Base-by-base conservation (phyloP, 345 rosid species). In the Combretum micranthum region DNA sequence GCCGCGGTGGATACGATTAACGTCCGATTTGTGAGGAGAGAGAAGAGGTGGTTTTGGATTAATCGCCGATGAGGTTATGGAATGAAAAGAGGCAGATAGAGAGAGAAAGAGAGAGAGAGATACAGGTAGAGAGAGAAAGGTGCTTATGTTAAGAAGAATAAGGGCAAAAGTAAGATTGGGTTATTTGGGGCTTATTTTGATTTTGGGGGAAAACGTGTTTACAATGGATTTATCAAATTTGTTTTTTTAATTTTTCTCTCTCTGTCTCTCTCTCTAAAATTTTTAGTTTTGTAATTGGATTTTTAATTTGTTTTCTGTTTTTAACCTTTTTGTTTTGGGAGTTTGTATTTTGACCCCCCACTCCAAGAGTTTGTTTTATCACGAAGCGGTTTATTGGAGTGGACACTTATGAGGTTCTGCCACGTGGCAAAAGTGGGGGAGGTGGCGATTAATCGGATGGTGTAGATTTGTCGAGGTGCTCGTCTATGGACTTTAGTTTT, bases 61-160 rank as follows among this genome's bases (percentile, higher is more conserved):
- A 78, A 79, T 79, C 86, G 92, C 76, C 83, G 85, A 80, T 64
- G 69, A 39, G 22, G 62, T 53, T 54, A 56, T 44, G 63, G 49
- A 55, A 15, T 39, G 17, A 42, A 15, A 42, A 15, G 50, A 12
- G 21, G 16, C 47, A 32, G 5, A 3, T 14, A 53, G 58, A 58
- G 57, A 43, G 55, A 64, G 56, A 50, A 60, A 19, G 44, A 21
- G 17, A 4, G 14, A 21, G 55, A 50, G 37, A 23, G 59, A n/a
- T n/a, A n/a, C 47, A 32, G 5, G 4, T 14, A 53, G 58, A 58
- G 57, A 43, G 55, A 64, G 56, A 50, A 60, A 19, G 44, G 14
- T 19, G 55, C 46, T 22, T 23, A 56, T 62, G 18, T 46, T 50
- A 59, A 44, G 66, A 59, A 19, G 69, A 52, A 63, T 47, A 56